Evolutionary conservation across 2,329 filamentous ascomycete genomes (phyloP), one percentile per base, ranked within the genome.

Genomic region (Aspergillus chevalieri): DNA sequence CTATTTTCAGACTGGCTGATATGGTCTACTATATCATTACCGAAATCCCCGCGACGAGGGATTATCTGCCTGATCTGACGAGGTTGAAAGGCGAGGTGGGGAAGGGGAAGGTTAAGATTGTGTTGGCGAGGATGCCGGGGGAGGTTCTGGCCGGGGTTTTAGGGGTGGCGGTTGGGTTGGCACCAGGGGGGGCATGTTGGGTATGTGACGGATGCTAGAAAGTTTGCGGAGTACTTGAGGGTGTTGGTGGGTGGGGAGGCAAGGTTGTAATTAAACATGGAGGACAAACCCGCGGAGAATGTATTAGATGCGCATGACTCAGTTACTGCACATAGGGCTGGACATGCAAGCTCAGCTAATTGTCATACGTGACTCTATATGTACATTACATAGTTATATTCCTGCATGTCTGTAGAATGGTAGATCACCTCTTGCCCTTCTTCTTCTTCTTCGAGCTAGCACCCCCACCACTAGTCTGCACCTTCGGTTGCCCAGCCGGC

Each of bases 141-240:
- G 66, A 75, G 0, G 64, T 75, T 22, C 60, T 65, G 0, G 75
- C 85, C 19, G 65, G 77, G 26, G 73, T 67, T 0, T 80, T 80
- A 0, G 77, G 82, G 58, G 62, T 65, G 15, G 56, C 51, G 1
- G 71, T 73, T 0, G 49, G 52, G 26, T 61, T 65, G 2, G 74
- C 71, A 0, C 68, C 66, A 4, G 70, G 63, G 26, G 26, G 72
- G 83, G 2, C 80, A 85, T 57, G 78, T 85, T 0, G 81, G 80
- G 2, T 82, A 79, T 48, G 82, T 41, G 3, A 41, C 38, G 38
- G 15, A 41, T 41, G 19, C 82, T 72, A 70, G 82, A 17, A 73
- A 82, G n/a, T 83, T 83, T 57, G 81, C 82, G 0, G 65, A 76
- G 0, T 72, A 74, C 0, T 83, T 83, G 53, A 64, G 71, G 21